A percentile compares a stretch with the other conserved stretches of the same genome.
phyloP scores from a whole-genome alignment of 176 grass and related monocot species.

The Paspalum vaginatum region DNA sequence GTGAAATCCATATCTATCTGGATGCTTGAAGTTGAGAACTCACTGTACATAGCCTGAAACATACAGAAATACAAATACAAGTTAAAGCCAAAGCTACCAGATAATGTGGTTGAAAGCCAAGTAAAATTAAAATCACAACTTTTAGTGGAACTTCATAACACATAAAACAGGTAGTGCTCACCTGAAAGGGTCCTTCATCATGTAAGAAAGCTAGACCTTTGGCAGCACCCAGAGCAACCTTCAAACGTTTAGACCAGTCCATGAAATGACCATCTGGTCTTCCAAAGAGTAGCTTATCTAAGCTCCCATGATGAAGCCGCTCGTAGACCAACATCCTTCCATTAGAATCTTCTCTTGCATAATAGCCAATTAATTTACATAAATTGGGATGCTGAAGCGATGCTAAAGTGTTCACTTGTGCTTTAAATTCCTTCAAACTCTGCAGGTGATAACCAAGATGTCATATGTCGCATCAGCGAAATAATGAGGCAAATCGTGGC shows the following conservation, averaged over 20 bases:
- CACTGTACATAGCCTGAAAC: constrained; percentile 89
- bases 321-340: constrained; percentile 92
- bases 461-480: constrained; percentile 12
- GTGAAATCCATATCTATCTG: constrained; percentile 98
- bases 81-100: constrained; percentile 13
- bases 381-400: constrained; percentile 81
- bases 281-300: constrained; percentile 76
- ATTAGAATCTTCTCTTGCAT: constrained; percentile 74
- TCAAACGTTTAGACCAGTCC: constrained; percentile 91
- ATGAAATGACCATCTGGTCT: constrained; percentile 80
- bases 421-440: constrained; percentile 87
- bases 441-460: constrained; percentile 45
- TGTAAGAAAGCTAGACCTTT: constrained; percentile 91
- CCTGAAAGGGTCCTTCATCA: constrained; percentile 99
- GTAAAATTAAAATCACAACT: constrained; percentile 1
- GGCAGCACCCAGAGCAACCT: constrained; percentile 83
- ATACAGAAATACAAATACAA: constrained; percentile 20
- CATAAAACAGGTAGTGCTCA: constrained; percentile 25
- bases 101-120: not conserved
- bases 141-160: not conserved
- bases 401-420: constrained; percentile 70
- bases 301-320: constrained; percentile 83
- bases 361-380: constrained; percentile 84
- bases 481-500: not conserved
- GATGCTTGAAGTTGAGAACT: constrained; percentile 86